A percentile compares a stretch with the other conserved stretches of the same genome.
Conservation (phyloP, 2,329 filamentous ascomycete species). For the Talaromyces albobiverticillius region DNA sequence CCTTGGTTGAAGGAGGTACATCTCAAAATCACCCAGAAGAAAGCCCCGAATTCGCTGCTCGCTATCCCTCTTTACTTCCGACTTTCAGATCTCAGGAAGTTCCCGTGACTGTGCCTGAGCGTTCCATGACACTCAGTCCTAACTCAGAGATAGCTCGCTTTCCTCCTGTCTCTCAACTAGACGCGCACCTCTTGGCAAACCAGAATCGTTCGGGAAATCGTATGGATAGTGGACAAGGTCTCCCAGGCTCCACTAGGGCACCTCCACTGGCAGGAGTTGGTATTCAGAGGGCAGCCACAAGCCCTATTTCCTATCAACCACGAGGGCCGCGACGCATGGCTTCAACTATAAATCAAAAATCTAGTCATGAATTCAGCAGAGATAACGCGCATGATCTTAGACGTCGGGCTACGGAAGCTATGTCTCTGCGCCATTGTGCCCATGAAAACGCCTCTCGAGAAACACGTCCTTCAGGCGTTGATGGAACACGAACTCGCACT, state of each 20-base stretch:
- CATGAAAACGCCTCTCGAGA: neutral
- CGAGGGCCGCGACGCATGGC: constrained; percentile 3
- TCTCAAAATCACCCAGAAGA: constrained; percentile 28
- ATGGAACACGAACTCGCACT: constrained; percentile 5
- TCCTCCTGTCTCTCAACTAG: constrained; percentile 37
- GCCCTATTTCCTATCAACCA: neutral
- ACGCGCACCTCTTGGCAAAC: constrained; percentile 31
- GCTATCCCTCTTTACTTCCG: constrained; percentile 34
- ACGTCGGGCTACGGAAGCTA: constrained; percentile 28
- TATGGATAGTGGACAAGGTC: neutral
- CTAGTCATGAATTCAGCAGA: constrained; percentile 26
- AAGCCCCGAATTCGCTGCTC: constrained; percentile 30
- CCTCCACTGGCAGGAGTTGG: neutral
- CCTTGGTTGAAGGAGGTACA: neutral
- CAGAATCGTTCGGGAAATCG: constrained; percentile 15
- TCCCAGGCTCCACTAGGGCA: neutral
- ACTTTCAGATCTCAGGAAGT: constrained; percentile 12
- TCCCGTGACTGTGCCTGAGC: constrained; percentile 11
- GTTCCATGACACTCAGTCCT: constrained; percentile 21
- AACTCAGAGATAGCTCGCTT: constrained; percentile 28
- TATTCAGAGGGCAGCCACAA: neutral
- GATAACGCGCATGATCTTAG: constrained; percentile 20
- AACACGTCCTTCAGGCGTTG: constrained; percentile 5
- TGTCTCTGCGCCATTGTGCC: constrained; percentile 17
- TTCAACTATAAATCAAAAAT: constrained; percentile 17